Base-by-base conservation (phyloP, 345 rosid genomes). In the Orychophragmus violaceus region DNA sequence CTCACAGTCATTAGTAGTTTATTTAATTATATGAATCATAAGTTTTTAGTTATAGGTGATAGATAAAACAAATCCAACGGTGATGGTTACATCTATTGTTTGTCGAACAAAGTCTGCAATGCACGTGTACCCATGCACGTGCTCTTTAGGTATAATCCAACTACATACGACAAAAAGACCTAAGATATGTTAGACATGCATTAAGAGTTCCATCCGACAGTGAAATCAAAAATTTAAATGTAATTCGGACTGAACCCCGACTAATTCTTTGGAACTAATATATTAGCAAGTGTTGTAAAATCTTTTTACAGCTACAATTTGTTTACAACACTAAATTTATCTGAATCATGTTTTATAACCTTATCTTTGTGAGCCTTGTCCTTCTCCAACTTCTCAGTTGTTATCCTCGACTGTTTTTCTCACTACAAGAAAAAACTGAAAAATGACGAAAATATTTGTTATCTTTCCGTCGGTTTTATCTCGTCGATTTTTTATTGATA, bases 91-190 rank as follows among this genome's bases (percentile, higher is more conserved):
- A 67, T 75, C 66, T 68, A 69, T 64, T 71, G 66, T 50, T 69
- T 50, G 44, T 66, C 37, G 58, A 36, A 68, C 71, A 62, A 74
- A 74, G 72, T 66, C 83, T 81, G 83, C 68, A 65, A 73, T 79
- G 73, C 82, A 81, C 72, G 79, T 75, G 76, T 67, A 69, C 61
- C 74, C 71, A 76, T 76, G 77, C 87, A 87, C 85, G 81, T 86
- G 87, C 78, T 83, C 83, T 80, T 59, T 52, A 71, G 74, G 72
- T 70, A 61, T 78, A 83, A 53, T 81, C 84, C 90, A 81, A 78
- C 73, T 25, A 68, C 74, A 83, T 83, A 82, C 93, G 88, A 87
- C 87, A 80, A 84, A 78, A 52, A 45, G 37, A 24, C 70, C 67
- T 51, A 51, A 37, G 52, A 16, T 42, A 16, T 42, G 10, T 29